These are phyloP conservation scores for Coccomyxa sp. DNA, from an alignment of 139 green algal genomes.

Conservation along the genomic window DNA sequence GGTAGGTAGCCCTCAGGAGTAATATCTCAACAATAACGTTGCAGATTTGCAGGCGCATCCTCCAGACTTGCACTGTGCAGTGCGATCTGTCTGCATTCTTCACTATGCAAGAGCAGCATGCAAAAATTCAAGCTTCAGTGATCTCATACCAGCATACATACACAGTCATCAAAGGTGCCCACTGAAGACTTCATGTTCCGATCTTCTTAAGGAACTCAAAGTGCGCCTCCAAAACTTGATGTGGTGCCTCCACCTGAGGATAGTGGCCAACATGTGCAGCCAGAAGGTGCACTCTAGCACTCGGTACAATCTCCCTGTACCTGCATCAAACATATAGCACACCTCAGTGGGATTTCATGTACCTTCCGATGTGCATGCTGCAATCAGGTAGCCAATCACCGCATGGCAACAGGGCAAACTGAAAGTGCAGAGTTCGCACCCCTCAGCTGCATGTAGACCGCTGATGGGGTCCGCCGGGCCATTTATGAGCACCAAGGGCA, in stretches of 20 bases:
- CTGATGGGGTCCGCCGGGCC: slow-evolving; percentile 13
- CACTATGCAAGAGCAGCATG: too few species aligned
- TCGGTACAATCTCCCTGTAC: slow-evolving; percentile 12
- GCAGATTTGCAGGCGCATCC: too few species aligned
- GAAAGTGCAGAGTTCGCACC: not conserved
- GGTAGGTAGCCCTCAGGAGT: too few species aligned
- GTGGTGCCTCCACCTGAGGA: slow-evolving; percentile 9
- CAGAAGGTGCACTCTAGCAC: slow-evolving; percentile 5
- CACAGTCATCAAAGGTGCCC: too few species aligned
- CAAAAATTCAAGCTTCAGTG: too few species aligned
- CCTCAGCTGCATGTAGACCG: slow-evolving; percentile 5
- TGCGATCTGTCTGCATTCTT: too few species aligned
- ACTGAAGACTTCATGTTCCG: too few species aligned
- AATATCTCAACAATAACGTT: too few species aligned
- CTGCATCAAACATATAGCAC: not conserved
- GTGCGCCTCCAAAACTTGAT: slow-evolving; percentile 1
- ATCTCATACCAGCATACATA: too few species aligned
- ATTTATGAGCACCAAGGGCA: slow-evolving; percentile 4
- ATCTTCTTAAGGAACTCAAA: not conserved
- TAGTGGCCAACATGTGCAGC: slow-evolving; percentile 9
- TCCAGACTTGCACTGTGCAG: too few species aligned
- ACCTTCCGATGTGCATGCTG: not conserved
- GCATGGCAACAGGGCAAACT: not conserved
- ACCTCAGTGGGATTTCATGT: not conserved
- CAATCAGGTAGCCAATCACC: not conserved